Base-by-base conservation (phyloP, 805 yeast genomes). In the Hagleromyces aurorensis region DNA sequence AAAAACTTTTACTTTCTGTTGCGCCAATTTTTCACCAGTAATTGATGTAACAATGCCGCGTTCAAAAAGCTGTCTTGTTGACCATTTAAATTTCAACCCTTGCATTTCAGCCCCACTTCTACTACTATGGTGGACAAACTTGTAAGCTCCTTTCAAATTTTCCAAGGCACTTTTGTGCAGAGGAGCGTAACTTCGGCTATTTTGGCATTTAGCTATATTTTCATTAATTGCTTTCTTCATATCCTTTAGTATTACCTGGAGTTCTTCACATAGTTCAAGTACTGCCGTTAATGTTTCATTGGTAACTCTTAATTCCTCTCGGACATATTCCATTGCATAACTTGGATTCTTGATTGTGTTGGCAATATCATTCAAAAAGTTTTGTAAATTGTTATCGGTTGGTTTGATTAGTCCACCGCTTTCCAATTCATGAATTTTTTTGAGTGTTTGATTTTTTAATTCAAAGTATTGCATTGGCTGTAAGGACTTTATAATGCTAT, bases 281-380 rank as follows among this genome's bases (percentile, higher is more conserved):
- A 75, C 46, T 30, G 64, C 51, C 3, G 50, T 48, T 33, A 74
- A 37, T 0, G 77, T 70, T 19, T 61, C 62, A 13, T 58, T 52
- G 5, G 73, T 64, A 13, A 61, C 50, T 13, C 57, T 52, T 32
- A 74, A 50, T 38, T 72, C 78, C 21, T 62, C 59, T 30, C 55
- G 50, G 14, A 75, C 59, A 21, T 64, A 55, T n/a, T 63, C 38
- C 24, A 77, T 59, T 13, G 70, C 67, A 38, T 69, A 68, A 30
- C 65, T 64, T 36, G 74, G 74, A 32, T 73, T 68, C 37, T 56
- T 59, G 40, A 91, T 84, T 40, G 89, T 96, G 31, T 68, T 59
- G 0, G 96, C 94, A 38, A 91, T 78, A 39, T 82, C 84, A 47
- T 86, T 85, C 35, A 91, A 57, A 9, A 91, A 50, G 13, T 71